A percentile compares a stretch with the other conserved stretches of the same genome.
phyloP scores from a whole-genome alignment of 495 filamentous ascomycete genomes.

The Saxophila tyrrhenica region DNA sequence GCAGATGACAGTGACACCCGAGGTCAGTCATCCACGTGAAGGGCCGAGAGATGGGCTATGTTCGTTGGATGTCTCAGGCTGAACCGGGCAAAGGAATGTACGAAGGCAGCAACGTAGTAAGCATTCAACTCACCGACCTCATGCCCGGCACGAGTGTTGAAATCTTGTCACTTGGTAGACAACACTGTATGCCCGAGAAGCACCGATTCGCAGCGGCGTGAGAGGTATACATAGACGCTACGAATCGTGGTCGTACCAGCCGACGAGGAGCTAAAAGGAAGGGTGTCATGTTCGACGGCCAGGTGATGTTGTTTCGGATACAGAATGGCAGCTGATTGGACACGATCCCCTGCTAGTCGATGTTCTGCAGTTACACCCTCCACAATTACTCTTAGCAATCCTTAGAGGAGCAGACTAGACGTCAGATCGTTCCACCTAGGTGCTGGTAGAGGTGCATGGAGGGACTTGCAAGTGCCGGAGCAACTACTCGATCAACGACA shows the following conservation, averaged over 20 bases:
- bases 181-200: no score
- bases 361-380: not conserved
- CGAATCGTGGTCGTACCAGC: not conserved
- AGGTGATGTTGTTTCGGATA: not conserved
- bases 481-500: no score
- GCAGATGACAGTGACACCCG: not conserved
- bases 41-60: not conserved
- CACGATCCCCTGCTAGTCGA: not conserved
- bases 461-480: not conserved
- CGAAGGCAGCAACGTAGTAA: no score
- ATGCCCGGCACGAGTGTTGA: not conserved
- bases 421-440: not conserved
- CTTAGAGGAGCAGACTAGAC: not conserved
- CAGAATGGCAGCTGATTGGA: not conserved
- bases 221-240: not conserved
- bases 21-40: not conserved
- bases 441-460: not conserved
- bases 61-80: not conserved
- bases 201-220: not conserved
- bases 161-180: not conserved
- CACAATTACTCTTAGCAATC: not conserved
- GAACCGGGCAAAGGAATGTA: not conserved
- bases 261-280: no score
- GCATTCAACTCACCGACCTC: not conserved
- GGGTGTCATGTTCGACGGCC: no score